A percentile compares a stretch with the other conserved stretches of the same genome.
Conservation (phyloP, 2,329 filamentous ascomycete genomes). For the Simplicillium aogashimaense region DNA sequence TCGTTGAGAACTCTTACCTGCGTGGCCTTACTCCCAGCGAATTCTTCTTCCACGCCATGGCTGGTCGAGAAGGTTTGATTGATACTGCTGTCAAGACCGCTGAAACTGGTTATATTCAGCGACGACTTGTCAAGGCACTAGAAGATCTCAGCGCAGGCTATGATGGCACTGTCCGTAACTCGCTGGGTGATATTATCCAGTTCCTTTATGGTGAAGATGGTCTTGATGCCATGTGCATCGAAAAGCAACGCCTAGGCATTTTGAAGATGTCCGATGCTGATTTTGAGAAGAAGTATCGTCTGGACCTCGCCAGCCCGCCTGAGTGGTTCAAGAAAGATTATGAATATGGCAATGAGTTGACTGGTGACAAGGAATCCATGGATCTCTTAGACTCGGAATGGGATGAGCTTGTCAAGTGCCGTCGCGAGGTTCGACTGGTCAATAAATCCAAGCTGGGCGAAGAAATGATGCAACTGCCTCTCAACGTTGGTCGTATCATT, state of each 20-base stretch:
- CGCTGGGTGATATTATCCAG: constrained; percentile 89
- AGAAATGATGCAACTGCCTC: constrained; percentile 79
- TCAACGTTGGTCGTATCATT: constrained; percentile 86
- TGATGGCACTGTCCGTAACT: constrained; percentile 94
- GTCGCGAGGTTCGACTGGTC: constrained; percentile 62
- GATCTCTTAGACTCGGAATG: constrained; percentile 81
- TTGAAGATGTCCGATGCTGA: constrained; percentile 69
- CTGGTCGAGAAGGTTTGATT: constrained; percentile 98
- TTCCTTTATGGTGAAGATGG: constrained; percentile 98
- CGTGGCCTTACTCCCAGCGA: constrained; percentile 90
- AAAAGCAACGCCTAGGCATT: constrained; percentile 83
- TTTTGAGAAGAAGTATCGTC: constrained; percentile 72
- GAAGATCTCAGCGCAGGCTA: constrained; percentile 98
- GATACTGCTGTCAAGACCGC: constrained; percentile 99
- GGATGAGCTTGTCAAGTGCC: constrained; percentile 66
- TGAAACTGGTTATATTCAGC: constrained; percentile 98
- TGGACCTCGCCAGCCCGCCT: constrained; percentile 54
- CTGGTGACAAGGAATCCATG: constrained; percentile 81
- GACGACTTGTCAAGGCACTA: constrained; percentile 93
- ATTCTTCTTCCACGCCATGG: constrained; percentile 99
- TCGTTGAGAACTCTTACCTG: constrained; percentile 97
- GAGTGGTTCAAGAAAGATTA: constrained; percentile 51
- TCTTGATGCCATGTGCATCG: constrained; percentile 84
- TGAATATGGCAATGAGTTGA: constrained; percentile 78
- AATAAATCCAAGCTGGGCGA: constrained; percentile 63